Evolutionary conservation across 495 filamentous ascomycete genomes (phyloP).

Genomic region (Cairneyella variabilis): DNA sequence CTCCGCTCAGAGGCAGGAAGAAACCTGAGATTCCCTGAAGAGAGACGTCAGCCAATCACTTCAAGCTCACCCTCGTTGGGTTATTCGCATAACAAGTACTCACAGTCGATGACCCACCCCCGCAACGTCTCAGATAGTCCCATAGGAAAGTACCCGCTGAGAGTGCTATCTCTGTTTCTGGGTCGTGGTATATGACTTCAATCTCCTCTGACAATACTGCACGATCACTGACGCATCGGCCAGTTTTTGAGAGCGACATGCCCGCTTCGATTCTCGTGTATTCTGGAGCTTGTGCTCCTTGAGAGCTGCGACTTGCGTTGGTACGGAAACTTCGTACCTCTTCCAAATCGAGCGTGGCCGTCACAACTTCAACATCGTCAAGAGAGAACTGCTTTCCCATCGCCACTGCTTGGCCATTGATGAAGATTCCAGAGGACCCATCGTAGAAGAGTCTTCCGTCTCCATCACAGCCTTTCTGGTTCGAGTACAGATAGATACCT

Average conservation of each 20-base stretch:
- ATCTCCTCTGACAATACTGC: not conserved
- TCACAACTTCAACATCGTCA: conserved; percentile 79
- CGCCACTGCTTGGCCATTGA: conserved; percentile 57
- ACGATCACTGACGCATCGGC: not conserved
- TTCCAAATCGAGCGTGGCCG: conserved; percentile 78
- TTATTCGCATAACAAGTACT: too few species aligned
- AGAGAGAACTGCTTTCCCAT: conserved; percentile 54
- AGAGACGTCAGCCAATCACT: too few species aligned
- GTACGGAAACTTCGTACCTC: conserved; percentile 59
- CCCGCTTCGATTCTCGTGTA: conserved; percentile 8
- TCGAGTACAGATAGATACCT: conserved; percentile 73
- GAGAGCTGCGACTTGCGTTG: conserved; percentile 49
- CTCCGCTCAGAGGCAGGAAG: conserved; percentile 59
- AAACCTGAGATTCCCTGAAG: too few species aligned
- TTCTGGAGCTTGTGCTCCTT: conserved; percentile 38
- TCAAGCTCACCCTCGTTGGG: too few species aligned
- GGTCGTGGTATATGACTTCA: not conserved
- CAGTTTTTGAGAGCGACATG: not conserved
- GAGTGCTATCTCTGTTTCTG: conserved; percentile 58
- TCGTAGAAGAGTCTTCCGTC: too few species aligned
- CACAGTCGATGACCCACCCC: too few species aligned
- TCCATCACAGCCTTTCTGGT: conserved; percentile 68
- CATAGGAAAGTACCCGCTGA: conserved; percentile 74
- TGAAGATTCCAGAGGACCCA: conserved; percentile 73
- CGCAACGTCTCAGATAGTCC: conserved; percentile 81